Evolutionary conservation across 2,329 filamentous ascomycete species (phyloP), one percentile per base, ranked within the genome.

Genomic region (Botryotinia narcissicola): DNA sequence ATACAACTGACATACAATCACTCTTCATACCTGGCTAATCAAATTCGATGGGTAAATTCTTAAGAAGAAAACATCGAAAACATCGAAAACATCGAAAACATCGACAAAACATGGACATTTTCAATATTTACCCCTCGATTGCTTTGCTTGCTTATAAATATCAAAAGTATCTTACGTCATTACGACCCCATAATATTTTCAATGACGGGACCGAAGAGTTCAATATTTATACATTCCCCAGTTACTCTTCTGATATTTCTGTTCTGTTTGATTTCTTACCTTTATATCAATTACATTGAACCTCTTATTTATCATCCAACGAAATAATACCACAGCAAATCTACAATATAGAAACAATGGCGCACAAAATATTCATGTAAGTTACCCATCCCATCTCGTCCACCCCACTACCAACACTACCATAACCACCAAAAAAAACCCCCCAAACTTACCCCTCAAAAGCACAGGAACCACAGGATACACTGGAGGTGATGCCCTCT

Each of bases 401-500:
- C 37, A 37, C 6, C 37, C 2, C 40, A 42, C 40, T 2, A 10
- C 18, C 12, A 37, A 7, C 40, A 46, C 22, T 9, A n/a, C 48
- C 25, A 51, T 20, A 29, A 51, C 46, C 46, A 25, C 14, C 20
- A 51, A 44, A 4, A 1, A 18, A 20, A 48, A 61, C 22, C 22
- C 20, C 37, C 29, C 42, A 42, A 60, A 40, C 25, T 32, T 14
- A 37, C 40, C 40, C 20, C n/a, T 6, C 51, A 54, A 44, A 44
- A 72, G 70, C 29, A 72, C 70, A 48, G 70, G 70, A 51, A 32
- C 20, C 16, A 72, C 70, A 10, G 70, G 70, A 7, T 72, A 85
- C 76, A 83, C 84, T 68, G 84, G 83, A 20, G 83, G 84, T 29
- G 85, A 86, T 76, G 82, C 81, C 2, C 78, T 86, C 2, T 82